Percentiles rank a stretch among this genome's conserved stretches.
These are phyloP conservation scores for Recurvomyces mirabilis DNA, from an alignment of 495 filamentous ascomycete species.

Conservation along the genomic window DNA sequence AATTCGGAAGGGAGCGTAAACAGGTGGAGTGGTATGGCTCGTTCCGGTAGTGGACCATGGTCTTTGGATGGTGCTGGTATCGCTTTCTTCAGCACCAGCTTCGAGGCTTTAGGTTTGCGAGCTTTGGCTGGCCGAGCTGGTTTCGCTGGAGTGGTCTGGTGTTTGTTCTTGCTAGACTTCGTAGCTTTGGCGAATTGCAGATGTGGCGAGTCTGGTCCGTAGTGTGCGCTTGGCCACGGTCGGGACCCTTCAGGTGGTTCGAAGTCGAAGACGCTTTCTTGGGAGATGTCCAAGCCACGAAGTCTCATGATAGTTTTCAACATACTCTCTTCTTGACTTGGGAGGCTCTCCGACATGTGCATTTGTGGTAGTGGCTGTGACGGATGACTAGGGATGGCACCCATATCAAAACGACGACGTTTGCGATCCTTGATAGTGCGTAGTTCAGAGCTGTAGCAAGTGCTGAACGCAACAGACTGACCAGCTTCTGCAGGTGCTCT, in stretches of 20 bases:
- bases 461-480: no score
- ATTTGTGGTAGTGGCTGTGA: no score
- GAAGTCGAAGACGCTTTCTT: conserved; percentile 5
- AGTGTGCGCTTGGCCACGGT: conserved; percentile 1
- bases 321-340: no score
- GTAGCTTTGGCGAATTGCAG: conserved; percentile 1
- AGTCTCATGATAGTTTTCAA: conserved; percentile 8
- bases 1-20: conserved; percentile 3
- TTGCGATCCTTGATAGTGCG: no score
- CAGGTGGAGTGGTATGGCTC: not conserved
- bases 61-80: not conserved
- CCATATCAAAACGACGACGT: no score
- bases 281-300: conserved; percentile 3
- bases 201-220: conserved; percentile 9
- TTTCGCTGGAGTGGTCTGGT: not conserved
- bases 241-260: not conserved
- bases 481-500: no score
- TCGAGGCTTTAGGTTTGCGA: conserved; percentile 2
- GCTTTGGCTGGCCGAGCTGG: not conserved
- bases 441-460: no score
- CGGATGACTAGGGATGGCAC: no score
- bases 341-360: no score
- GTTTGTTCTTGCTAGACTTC: conserved; percentile 1
- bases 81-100: not conserved
- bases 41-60: conserved; percentile 1